These are phyloP conservation scores for Atkinsonella hypoxylon DNA, from an alignment of 2,329 filamentous ascomycete species.

Conservation along the genomic window DNA sequence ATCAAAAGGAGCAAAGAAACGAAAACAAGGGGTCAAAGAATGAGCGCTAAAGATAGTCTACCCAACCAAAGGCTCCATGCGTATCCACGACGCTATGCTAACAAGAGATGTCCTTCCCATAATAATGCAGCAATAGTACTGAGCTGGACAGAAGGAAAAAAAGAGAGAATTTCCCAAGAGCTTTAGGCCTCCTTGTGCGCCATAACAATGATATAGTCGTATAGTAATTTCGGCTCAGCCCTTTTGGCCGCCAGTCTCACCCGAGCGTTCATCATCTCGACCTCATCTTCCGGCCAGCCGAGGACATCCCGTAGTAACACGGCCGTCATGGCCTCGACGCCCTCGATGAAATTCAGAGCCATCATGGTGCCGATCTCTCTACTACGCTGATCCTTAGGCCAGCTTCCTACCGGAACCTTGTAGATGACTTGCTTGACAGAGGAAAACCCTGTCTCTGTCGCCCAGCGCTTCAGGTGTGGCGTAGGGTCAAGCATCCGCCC, in stretches of 20 bases:
- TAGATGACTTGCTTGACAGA: conserved; percentile 19
- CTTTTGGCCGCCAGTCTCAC: conserved; percentile 15
- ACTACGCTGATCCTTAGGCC: conserved; percentile 28
- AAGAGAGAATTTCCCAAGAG: background rate
- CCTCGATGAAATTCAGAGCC: conserved; percentile 24
- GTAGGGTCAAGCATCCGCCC: conserved; percentile 19
- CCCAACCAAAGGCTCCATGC: background rate
- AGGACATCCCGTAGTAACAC: conserved; percentile 25
- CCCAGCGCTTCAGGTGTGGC: conserved; percentile 16
- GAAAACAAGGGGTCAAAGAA: background rate
- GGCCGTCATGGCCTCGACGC: conserved; percentile 26
- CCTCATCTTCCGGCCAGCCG: conserved; percentile 28
- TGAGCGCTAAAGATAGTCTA: background rate
- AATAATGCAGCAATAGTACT: background rate
- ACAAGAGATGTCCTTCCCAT: background rate
- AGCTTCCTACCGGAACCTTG: conserved; percentile 25
- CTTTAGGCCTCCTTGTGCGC: conserved; percentile 14
- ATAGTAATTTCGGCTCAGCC: conserved; percentile 17
- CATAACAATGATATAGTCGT: conserved; percentile 19
- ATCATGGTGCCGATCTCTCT: conserved; percentile 27
- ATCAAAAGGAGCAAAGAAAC: background rate
- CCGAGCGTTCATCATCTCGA: conserved; percentile 24
- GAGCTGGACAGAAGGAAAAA: background rate
- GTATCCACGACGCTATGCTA: background rate
- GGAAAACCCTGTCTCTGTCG: conserved; percentile 23